phyloP scores from a whole-genome alignment of 1,139 yeast genomes.

The Arxiozyma slooffiae region DNA sequence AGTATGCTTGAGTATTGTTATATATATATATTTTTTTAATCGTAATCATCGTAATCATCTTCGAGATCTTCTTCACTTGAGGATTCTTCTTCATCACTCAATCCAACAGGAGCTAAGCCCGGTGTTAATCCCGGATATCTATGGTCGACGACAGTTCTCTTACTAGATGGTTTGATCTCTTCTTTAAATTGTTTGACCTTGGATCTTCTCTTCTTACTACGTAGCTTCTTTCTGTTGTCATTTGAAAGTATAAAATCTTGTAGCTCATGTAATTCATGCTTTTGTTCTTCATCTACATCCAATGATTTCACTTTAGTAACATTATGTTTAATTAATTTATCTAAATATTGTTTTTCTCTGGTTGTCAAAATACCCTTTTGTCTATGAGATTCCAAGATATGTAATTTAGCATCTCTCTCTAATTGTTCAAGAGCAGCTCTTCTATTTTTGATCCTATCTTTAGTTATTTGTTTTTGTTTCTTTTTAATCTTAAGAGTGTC shows the following conservation, averaged over 20 bases:
- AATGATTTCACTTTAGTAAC: conserved; percentile 39
- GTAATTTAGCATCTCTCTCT: conserved; percentile 43
- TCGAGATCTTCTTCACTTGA: conserved; percentile 24
- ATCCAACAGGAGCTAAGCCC: conserved; percentile 83
- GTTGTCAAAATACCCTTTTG: conserved; percentile 33
- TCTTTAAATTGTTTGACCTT: conserved; percentile 22
- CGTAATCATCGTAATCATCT: conserved; percentile 1
- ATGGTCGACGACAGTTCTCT: conserved; percentile 14
- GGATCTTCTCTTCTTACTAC: conserved; percentile 24
- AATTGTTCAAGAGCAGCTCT: conserved; percentile 36
- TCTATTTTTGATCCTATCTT: conserved; percentile 34
- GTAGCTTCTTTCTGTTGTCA: conserved; percentile 15
- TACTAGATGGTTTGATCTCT: conserved; percentile 15
- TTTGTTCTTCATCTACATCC: conserved; percentile 37
- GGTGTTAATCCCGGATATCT: conserved; percentile 71
- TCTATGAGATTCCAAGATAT: conserved; percentile 40
- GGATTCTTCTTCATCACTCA: conserved; percentile 38
- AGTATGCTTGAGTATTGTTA: not conserved
- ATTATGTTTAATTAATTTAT: conserved; percentile 42
- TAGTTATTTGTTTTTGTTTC: conserved; percentile 35
- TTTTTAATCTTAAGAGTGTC: conserved; percentile 33
- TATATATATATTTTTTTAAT: no score
- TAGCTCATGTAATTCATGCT: conserved; percentile 39
- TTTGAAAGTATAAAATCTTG: conserved; percentile 35
- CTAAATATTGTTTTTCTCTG: conserved; percentile 42